These are phyloP conservation scores for Areca catechu DNA, from an alignment of 176 grass and related monocot species.

Conservation along the genomic window DNA sequence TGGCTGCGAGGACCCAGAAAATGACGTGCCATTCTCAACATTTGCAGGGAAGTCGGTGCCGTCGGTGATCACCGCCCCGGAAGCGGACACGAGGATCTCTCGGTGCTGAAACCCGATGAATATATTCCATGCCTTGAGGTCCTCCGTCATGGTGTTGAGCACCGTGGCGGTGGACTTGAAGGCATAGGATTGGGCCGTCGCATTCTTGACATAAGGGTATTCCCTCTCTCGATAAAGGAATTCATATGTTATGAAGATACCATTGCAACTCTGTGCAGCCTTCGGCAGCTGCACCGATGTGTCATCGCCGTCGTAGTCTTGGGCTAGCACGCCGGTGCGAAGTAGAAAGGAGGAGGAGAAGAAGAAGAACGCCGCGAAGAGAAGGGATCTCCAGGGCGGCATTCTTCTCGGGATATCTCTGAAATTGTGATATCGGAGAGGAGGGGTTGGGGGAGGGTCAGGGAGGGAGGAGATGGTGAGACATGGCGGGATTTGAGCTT, in stretches of 20 bases:
- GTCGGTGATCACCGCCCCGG: constrained; percentile 59
- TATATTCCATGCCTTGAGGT: constrained; percentile 76
- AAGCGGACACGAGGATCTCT: constrained; percentile 66
- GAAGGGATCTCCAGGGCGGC: no score
- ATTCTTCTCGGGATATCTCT: no score
- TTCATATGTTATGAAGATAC: constrained; percentile 76
- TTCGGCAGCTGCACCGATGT: constrained; percentile 17
- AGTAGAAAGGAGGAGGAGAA: constrained; percentile 11
- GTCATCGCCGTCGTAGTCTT: constrained; percentile 28
- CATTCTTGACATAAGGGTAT: constrained; percentile 76
- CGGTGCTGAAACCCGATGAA: constrained; percentile 85
- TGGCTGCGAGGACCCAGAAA: constrained; percentile 55
- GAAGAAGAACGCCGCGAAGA: constrained; percentile 11
- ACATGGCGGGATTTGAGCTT: no score
- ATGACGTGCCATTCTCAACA: constrained; percentile 50
- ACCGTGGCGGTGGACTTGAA: constrained; percentile 56
- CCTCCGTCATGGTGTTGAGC: constrained; percentile 67
- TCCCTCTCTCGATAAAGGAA: constrained; percentile 74
- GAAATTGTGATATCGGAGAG: no score
- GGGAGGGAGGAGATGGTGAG: no score
- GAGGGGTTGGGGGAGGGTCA: no score
- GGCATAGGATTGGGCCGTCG: constrained; percentile 79
- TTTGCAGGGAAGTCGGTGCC: constrained; percentile 51
- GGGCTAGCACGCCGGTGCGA: constrained; percentile 16
- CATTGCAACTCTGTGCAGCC: constrained; percentile 50